Percentiles rank a stretch among this genome's conserved stretches.
These are phyloP conservation scores for Bipolaris cookei DNA, from an alignment of 2,329 filamentous ascomycete genomes.

Conservation along the genomic window DNA sequence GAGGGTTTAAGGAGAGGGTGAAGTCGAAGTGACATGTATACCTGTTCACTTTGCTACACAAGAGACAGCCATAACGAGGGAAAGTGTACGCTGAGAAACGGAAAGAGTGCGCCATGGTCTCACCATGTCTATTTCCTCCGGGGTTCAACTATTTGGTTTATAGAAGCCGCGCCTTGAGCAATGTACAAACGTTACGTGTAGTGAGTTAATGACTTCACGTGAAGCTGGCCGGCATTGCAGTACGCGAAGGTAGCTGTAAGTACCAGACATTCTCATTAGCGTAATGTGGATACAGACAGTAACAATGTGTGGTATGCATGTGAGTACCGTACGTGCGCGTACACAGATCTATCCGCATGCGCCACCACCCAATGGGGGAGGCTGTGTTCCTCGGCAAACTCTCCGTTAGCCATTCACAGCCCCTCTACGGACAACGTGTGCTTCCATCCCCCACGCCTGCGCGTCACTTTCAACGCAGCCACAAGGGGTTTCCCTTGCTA, in stretches of 20 bases:
- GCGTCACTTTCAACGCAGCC: slow-evolving; percentile 12
- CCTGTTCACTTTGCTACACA: neutral
- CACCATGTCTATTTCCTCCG: neutral
- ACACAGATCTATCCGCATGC: neutral
- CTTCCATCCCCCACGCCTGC: neutral
- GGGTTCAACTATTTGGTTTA: neutral
- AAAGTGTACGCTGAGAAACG: neutral
- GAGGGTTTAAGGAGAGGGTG: neutral
- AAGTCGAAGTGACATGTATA: neutral
- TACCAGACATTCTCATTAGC: neutral
- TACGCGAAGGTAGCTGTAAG: neutral
- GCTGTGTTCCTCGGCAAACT: slow-evolving; percentile 8
- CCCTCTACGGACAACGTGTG: slow-evolving; percentile 23
- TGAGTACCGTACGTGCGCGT: too few species aligned
- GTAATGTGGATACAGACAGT: too few species aligned
- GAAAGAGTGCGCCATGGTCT: neutral
- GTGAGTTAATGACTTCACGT: too few species aligned
- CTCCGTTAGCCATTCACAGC: slow-evolving; percentile 26
- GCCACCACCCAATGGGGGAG: slow-evolving; percentile 14
- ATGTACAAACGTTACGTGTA: too few species aligned
- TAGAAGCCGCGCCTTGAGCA: neutral
- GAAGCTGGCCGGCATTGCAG: neutral
- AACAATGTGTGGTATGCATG: too few species aligned
- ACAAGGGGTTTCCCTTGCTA: neutral
- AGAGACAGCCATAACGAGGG: neutral